phyloP scores from a whole-genome alignment of 2,329 filamentous ascomycete genomes.

The Corinectria fuckeliana region DNA sequence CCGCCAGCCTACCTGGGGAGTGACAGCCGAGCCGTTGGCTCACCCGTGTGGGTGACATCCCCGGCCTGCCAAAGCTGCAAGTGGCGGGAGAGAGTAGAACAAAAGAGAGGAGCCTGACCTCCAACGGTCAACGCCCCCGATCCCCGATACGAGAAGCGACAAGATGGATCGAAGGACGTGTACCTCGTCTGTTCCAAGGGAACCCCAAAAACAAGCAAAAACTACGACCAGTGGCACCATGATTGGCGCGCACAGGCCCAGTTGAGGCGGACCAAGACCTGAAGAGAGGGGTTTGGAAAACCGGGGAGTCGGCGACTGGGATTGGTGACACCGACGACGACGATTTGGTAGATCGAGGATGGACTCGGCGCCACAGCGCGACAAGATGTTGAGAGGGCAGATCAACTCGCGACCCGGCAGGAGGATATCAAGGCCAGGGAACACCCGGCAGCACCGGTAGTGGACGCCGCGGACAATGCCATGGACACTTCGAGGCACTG shows the following conservation, averaged over 20 bases:
- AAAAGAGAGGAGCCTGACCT: slow-evolving; percentile 6
- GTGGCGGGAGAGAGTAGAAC: slow-evolving; percentile 12
- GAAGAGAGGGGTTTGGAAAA: slow-evolving; percentile 17
- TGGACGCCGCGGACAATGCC: background rate
- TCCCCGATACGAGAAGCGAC: background rate
- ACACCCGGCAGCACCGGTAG: background rate
- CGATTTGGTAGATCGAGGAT: slow-evolving; percentile 24
- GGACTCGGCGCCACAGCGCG: slow-evolving; percentile 24
- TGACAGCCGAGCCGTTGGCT: slow-evolving; percentile 1
- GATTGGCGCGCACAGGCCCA: slow-evolving; percentile 20
- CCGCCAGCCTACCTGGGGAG: background rate
- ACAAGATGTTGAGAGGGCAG: slow-evolving; percentile 2
- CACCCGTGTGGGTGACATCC: slow-evolving; percentile 10
- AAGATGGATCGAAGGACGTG: slow-evolving; percentile 7
- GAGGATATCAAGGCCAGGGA: background rate
- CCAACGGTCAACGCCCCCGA: background rate
- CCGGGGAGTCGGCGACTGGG: background rate
- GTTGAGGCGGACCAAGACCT: slow-evolving; percentile 16
- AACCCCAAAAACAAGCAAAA: background rate
- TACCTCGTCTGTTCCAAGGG: slow-evolving; percentile 17
- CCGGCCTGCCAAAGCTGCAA: slow-evolving; percentile 21
- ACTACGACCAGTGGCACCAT: slow-evolving; percentile 3
- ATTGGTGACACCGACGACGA: slow-evolving; percentile 27
- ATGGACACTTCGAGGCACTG: background rate
- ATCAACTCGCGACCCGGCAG: background rate